A percentile compares a stretch with the other conserved stretches of the same genome.
Evolutionary conservation across 768 basidiomycete genomes (phyloP).

Genomic region (Megacollybia marginata): DNA sequence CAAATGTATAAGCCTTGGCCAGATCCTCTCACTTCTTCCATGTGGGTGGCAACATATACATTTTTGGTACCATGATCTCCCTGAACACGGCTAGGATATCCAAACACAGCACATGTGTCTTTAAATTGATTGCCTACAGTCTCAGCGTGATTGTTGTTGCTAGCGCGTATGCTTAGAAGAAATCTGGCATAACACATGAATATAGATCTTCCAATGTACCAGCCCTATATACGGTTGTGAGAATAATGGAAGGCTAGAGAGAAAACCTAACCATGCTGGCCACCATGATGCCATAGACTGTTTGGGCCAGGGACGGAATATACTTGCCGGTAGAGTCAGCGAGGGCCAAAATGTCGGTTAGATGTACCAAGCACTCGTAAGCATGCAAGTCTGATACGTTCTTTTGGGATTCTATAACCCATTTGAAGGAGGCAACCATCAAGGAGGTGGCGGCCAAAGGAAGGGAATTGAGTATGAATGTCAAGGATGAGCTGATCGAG

Average conservation of each 20-base stretch:
- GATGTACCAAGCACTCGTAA: not conserved
- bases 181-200: constrained; percentile 14
- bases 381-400: constrained; percentile 6
- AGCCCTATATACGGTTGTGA: constrained; percentile 13
- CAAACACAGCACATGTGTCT: constrained; percentile 13
- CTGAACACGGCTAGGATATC: constrained; percentile 17
- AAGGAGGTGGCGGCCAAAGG: constrained; percentile 14
- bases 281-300: constrained; percentile 31
- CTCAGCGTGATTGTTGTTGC: constrained; percentile 22
- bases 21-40: constrained; percentile 1
- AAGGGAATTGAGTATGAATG: constrained; percentile 14
- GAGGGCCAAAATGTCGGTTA: too few relatives aligned
- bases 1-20: constrained; percentile 13
- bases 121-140: constrained; percentile 25
- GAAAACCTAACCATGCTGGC: constrained; percentile 21
- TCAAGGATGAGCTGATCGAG: constrained; percentile 11
- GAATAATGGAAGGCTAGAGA: not conserved
- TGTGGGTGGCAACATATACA: constrained; percentile 4
- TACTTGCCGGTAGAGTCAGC: constrained; percentile 5
- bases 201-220: constrained; percentile 20
- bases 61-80: constrained; percentile 27
- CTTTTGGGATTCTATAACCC: constrained; percentile 9
- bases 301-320: constrained; percentile 29
- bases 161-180: constrained; percentile 21
- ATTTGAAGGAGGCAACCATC: constrained; percentile 10